Percentiles rank a stretch among this genome's conserved stretches.
These are phyloP conservation scores for Inosperma sp. DNA, from an alignment of 768 basidiomycete species.

Conservation along the genomic window DNA sequence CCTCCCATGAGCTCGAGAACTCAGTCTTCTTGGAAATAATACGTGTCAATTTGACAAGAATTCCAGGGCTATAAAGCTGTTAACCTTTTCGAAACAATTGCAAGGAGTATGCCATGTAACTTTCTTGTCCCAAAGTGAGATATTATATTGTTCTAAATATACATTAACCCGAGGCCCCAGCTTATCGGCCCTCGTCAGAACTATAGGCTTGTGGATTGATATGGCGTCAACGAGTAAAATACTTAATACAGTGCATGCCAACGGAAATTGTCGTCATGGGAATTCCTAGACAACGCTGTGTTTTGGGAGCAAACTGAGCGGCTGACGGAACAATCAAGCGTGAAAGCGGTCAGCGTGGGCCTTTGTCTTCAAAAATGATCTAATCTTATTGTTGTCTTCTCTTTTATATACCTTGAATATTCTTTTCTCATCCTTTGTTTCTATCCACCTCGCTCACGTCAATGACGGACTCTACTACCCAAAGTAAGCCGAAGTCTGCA, in stretches of 20 bases:
- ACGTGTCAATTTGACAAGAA: no score
- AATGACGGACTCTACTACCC: constrained; percentile 27
- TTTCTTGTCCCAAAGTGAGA: no score
- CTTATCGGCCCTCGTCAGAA: no score
- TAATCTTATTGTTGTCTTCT: constrained; percentile 10
- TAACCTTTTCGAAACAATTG: no score
- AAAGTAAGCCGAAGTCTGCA: constrained; percentile 31
- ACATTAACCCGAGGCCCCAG: no score
- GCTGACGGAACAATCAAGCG: constrained; percentile 4
- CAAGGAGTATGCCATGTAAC: no score
- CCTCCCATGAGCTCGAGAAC: no score
- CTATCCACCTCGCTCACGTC: constrained; percentile 14
- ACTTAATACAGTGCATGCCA: neutral
- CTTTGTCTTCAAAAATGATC: constrained; percentile 5
- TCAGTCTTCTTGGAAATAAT: no score
- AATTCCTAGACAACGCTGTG: neutral
- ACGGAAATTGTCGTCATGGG: constrained; percentile 5
- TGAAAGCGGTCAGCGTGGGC: constrained; percentile 9
- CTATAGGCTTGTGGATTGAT: no score
- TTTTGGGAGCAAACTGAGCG: neutral
- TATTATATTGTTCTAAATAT: no score
- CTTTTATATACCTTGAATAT: constrained; percentile 1
- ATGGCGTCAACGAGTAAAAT: neutral
- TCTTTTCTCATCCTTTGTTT: constrained; percentile 13
- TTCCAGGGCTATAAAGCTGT: no score